phyloP scores from a whole-genome alignment of 2,329 filamentous ascomycete genomes.

The Talaromyces sp. region DNA sequence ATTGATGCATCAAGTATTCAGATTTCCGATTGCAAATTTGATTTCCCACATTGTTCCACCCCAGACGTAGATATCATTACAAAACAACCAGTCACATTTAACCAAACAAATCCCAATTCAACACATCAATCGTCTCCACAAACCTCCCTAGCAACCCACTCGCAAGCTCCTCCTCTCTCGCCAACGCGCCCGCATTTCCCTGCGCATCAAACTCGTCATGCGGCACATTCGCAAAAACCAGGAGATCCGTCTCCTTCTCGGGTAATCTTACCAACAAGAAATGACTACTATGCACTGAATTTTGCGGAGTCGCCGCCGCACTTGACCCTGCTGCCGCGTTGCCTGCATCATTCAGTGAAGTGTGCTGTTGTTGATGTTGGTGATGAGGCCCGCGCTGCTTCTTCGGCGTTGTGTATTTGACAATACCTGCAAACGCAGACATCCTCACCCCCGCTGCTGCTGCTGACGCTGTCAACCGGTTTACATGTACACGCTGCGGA shows the following conservation, averaged over 20 bases:
- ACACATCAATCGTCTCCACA: conserved; percentile 68
- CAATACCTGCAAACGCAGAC: conserved; percentile 24
- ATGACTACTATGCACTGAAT: conserved; percentile 59
- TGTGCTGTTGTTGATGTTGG: conserved; percentile 2
- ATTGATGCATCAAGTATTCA: neutral
- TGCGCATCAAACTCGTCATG: conserved; percentile 68
- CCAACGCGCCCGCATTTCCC: conserved; percentile 62
- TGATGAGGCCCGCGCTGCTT: conserved; percentile 12
- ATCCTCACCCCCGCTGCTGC: conserved; percentile 1
- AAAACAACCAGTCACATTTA: conserved; percentile 7
- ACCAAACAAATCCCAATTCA: conserved; percentile 72
- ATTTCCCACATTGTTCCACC: neutral
- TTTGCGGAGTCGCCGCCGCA: conserved; percentile 13
- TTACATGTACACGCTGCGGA: conserved; percentile 44
- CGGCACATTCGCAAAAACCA: conserved; percentile 84
- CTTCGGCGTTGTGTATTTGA: conserved; percentile 18
- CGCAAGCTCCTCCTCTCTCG: conserved; percentile 55
- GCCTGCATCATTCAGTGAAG: too few species aligned
- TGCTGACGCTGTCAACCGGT: conserved; percentile 37
- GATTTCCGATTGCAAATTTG: too few species aligned
- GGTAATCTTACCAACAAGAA: conserved; percentile 72
- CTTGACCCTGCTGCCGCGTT: conserved; percentile 17
- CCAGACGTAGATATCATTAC: neutral
- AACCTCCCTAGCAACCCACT: conserved; percentile 41
- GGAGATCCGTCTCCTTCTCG: conserved; percentile 68